phyloP scores from a whole-genome alignment of 805 yeast genomes.

The Lachancea waltii region DNA sequence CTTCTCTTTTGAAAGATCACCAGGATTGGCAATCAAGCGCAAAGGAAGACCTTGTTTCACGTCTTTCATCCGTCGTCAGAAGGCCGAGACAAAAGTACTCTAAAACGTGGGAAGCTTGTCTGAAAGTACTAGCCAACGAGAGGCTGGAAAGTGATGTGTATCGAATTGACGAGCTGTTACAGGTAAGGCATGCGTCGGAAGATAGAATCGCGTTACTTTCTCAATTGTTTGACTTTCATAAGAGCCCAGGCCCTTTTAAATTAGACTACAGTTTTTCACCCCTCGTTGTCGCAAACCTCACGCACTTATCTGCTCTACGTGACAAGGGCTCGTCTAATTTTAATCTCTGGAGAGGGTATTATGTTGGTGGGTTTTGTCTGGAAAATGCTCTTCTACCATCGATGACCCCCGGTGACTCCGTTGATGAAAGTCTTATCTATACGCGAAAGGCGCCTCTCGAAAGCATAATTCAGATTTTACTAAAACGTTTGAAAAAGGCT shows the following conservation, averaged over 20 bases:
- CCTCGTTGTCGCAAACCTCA: conserved; percentile 7
- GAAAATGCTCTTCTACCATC: conserved; percentile 3
- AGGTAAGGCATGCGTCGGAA: conserved; percentile 1
- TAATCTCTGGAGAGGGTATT: conserved; percentile 15
- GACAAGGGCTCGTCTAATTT: conserved; percentile 14
- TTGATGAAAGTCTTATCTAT: not conserved
- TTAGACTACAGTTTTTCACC: conserved; percentile 6
- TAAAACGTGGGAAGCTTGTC: conserved; percentile 13
- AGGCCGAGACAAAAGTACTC: not conserved
- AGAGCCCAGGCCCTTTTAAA: conserved; percentile 7
- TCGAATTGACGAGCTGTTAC: conserved; percentile 13
- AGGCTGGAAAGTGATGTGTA: conserved; percentile 10
- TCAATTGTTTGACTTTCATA: conserved; percentile 12
- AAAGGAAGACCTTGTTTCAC: not conserved
- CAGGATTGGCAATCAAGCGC: not conserved
- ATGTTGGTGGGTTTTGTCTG: conserved; percentile 9
- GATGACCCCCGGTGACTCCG: not conserved
- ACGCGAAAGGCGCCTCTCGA: not conserved
- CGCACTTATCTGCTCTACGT: conserved; percentile 5
- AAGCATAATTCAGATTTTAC: not conserved
- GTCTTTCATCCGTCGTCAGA: not conserved
- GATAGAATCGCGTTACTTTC: conserved; percentile 16
- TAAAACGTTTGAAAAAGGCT: too few species aligned
- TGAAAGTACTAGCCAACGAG: conserved; percentile 13
- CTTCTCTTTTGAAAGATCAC: conserved; percentile 7